Evolutionary conservation across 495 filamentous ascomycete genomes (phyloP).

Genomic region (Penicillium crystallinum): DNA sequence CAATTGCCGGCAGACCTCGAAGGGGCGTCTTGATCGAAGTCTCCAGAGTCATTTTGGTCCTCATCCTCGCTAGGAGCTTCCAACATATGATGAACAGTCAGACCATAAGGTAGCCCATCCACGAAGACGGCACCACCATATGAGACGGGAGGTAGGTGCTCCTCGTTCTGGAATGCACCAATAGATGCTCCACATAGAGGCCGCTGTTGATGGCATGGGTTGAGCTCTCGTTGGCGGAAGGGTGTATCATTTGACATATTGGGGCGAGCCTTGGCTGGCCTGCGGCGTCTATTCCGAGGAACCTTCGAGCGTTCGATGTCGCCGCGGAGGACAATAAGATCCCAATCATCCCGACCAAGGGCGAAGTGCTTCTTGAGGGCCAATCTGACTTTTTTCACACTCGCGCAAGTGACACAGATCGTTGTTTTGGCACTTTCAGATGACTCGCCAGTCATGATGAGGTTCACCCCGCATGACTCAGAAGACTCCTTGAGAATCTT

Average conservation of each 20-base stretch:
- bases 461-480: constrained; percentile 68
- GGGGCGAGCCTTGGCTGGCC: constrained; percentile 34
- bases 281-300: constrained; percentile 40
- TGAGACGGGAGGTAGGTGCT: constrained; percentile 81
- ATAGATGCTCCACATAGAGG: constrained; percentile 88
- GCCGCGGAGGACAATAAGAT: constrained; percentile 59
- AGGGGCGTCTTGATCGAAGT: constrained; percentile 27
- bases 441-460: constrained; percentile 69
- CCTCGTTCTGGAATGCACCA: constrained; percentile 77
- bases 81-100: constrained; percentile 95
- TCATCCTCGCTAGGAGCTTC: constrained; percentile 71
- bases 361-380: constrained; percentile 68
- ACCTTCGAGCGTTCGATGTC: constrained; percentile 65
- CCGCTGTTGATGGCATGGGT: constrained; percentile 59
- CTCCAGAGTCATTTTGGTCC: constrained; percentile 37
- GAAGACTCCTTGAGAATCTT: constrained; percentile 52
- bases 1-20: constrained; percentile 35
- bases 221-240: constrained; percentile 31
- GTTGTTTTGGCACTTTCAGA: constrained; percentile 62
- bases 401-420: constrained; percentile 69
- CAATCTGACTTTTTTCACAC: constrained; percentile 62
- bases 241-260: constrained; percentile 27
- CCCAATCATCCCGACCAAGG: constrained; percentile 55
- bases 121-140: constrained; percentile 84
- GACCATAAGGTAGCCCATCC: constrained; percentile 76